Base-by-base conservation (phyloP, 805 yeast species). In the Pichia heedii region DNA sequence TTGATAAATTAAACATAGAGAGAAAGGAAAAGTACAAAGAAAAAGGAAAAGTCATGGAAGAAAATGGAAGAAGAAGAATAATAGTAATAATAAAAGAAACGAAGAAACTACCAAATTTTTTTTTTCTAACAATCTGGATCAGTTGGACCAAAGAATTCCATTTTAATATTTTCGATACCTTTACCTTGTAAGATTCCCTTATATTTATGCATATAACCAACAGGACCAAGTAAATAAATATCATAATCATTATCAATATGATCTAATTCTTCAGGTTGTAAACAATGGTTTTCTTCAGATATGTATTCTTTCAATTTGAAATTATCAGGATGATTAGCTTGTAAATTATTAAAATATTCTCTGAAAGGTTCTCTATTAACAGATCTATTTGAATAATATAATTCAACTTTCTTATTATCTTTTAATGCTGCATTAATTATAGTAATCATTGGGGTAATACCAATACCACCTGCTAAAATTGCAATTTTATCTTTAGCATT, bases 381-480 rank as follows among this genome's bases (percentile, higher is more conserved):
- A 7, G 39, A 32, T 40, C 50, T 53, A 45, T 63, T 65, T 18
- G 72, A 67, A 50, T 67, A 62, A 36, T 58, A 51, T 38, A 70
- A 52, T 9, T 47, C 52, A n/a, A 68, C 68, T 4, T 50, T 43
- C 42, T 60, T 60, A 8, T 61, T 65, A 24, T 57, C 59, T 11
- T 46, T 46, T 39, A 63, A 54, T 8, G 66, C 71, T 8, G 53
- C 40, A 53, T 75, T 75, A 18, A 70, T 55, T 55, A 79, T 71
- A 7, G 84, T 66, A 29, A 81, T 52, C 27, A 77, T 44, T 29
- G 88, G 87, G 6, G 87, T 81, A 40, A 77, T 74, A 48, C 86
- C 87, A 44, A 78, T 76, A 42, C 87, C 88, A 38, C 79, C 83
- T 19, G 76, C 68, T 43, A 78, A 61, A 24, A 79, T 57, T 2